Evolutionary conservation across 306 rosid genomes (phyloP).

Genomic region (Purshia tridentata): DNA sequence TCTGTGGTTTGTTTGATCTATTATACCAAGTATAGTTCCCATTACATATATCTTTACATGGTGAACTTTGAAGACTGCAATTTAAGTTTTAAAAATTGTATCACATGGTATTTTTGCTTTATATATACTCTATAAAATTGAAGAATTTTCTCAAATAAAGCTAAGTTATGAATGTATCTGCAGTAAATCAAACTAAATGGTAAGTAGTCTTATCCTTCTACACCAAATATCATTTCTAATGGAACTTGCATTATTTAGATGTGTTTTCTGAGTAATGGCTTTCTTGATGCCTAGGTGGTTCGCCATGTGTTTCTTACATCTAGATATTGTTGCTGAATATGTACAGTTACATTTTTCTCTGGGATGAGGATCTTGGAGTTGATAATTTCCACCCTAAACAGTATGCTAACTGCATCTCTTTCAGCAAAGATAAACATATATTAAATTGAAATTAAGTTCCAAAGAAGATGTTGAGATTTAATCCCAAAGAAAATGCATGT

Average conservation of each 20-base stretch:
- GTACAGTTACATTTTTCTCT: constrained; percentile 79
- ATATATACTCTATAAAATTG: too few species aligned
- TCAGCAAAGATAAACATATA: not conserved
- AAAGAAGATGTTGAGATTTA: too few species aligned
- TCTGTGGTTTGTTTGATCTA: too few species aligned
- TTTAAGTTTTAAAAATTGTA: too few species aligned
- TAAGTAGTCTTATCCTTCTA: constrained; percentile 27
- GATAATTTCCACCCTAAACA: constrained; percentile 63
- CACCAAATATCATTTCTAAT: constrained; percentile 2
- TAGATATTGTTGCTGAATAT: constrained; percentile 83
- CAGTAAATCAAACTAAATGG: constrained; percentile 77
- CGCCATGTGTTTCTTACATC: constrained; percentile 95
- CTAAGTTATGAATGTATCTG: constrained; percentile 67
- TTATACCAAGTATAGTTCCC: too few species aligned
- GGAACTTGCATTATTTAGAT: constrained; percentile 13
- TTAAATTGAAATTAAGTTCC: not conserved
- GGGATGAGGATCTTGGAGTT: constrained; percentile 99
- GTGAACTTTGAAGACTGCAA: too few species aligned
- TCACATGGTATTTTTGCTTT: too few species aligned
- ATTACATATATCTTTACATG: too few species aligned
- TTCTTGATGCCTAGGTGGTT: constrained; percentile 74
- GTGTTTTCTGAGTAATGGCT: constrained; percentile 12
- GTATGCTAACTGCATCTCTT: constrained; percentile 42
- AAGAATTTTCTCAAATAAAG: too few species aligned
- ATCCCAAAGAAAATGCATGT: too few species aligned